Evolutionary conservation across 345 rosid species (phyloP).

Genomic region (Citrus australasica): DNA sequence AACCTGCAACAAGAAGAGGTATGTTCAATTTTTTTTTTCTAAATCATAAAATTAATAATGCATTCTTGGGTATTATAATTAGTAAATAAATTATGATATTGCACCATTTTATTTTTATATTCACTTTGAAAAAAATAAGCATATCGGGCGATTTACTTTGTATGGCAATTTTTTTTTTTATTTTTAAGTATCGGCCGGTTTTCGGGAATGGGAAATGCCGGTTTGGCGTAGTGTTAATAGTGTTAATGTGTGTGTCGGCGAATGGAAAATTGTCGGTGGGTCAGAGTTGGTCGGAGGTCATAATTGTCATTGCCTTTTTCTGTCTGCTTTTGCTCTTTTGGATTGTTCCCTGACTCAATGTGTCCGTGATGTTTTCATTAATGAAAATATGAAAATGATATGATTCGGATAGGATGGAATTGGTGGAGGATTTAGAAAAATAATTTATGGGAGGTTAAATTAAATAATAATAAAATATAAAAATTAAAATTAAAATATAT

Average conservation of each 20-base stretch:
- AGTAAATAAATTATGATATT: no score
- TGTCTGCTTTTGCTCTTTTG: neutral
- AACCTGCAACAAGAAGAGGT: conserved; percentile 54
- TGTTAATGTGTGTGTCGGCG: neutral
- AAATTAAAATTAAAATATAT: no score
- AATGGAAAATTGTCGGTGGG: conserved; percentile 22
- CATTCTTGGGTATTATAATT: no score
- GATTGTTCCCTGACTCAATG: no score
- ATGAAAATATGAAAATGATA: neutral
- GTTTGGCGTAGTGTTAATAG: neutral
- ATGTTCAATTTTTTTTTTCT: neutral
- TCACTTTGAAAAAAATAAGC: neutral
- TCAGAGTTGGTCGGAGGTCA: conserved; percentile 18
- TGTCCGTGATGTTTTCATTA: neutral
- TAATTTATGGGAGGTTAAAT: no score
- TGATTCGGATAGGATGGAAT: neutral
- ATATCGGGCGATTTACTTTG: neutral
- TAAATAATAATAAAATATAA: no score
- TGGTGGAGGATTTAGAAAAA: no score
- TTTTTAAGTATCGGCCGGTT: neutral
- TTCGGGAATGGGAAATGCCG: neutral
- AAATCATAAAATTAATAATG: no score
- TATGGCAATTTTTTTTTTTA: neutral
- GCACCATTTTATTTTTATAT: no score
- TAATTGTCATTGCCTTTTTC: neutral